These are phyloP conservation scores for Trichoderma lentiforme DNA, from an alignment of 2,329 filamentous ascomycete species.

Conservation along the genomic window DNA sequence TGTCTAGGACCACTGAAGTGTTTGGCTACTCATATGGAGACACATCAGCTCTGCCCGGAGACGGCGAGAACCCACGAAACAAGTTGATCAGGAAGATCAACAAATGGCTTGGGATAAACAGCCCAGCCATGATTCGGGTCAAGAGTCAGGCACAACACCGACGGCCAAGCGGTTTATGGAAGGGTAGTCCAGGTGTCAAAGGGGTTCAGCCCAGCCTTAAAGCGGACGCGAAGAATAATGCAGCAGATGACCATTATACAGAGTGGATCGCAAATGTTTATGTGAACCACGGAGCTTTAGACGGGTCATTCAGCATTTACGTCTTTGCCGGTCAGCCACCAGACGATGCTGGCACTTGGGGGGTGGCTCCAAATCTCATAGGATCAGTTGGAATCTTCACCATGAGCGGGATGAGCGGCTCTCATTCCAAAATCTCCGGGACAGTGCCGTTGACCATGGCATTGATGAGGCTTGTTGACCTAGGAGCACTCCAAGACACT, in stretches of 20 bases:
- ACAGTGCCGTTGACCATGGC: constrained; percentile 51
- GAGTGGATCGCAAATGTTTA: constrained; percentile 69
- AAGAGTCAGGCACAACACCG: background rate
- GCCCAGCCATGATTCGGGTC: constrained; percentile 25
- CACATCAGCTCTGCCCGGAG: constrained; percentile 32
- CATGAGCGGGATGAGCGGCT: constrained; percentile 35
- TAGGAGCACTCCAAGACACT: constrained; percentile 37
- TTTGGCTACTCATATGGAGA: constrained; percentile 78
- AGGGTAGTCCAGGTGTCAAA: background rate
- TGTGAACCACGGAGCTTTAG: constrained; percentile 57
- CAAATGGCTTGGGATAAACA: constrained; percentile 37
- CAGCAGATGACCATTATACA: constrained; percentile 45
- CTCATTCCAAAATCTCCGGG: constrained; percentile 41
- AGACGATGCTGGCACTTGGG: constrained; percentile 47
- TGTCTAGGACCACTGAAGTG: constrained; percentile 52
- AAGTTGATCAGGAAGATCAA: constrained; percentile 51
- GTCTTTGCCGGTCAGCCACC: constrained; percentile 62
- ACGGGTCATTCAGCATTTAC: constrained; percentile 59
- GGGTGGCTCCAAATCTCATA: constrained; percentile 51
- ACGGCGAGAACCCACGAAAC: constrained; percentile 29
- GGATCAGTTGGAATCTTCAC: constrained; percentile 60
- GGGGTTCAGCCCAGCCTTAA: constrained; percentile 27
- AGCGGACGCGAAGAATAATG: constrained; percentile 19
- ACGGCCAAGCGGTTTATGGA: background rate
- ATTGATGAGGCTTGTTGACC: constrained; percentile 42